A percentile compares a stretch with the other conserved stretches of the same genome.
Evolutionary conservation across 345 rosid species (phyloP).

Genomic region (Luvunga scandens): DNA sequence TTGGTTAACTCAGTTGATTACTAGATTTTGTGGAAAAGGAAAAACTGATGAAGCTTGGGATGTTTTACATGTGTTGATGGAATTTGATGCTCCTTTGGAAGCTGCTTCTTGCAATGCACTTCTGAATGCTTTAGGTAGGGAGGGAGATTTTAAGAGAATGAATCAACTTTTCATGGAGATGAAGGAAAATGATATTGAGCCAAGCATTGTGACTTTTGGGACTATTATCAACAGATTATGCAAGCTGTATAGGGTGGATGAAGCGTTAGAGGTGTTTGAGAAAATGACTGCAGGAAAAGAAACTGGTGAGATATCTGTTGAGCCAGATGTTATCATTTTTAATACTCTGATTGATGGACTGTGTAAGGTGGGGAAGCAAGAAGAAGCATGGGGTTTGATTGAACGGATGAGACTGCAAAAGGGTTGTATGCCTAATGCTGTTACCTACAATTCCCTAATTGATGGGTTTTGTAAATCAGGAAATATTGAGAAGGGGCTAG

Average conservation of each 20-base stretch:
- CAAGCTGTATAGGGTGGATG: conserved; percentile 58
- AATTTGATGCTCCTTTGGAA: conserved; percentile 40
- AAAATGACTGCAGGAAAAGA: conserved; percentile 35
- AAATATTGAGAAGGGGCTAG: conserved; percentile 51
- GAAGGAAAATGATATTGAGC: conserved; percentile 49
- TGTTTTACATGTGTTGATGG: conserved; percentile 41
- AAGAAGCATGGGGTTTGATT: conserved; percentile 59
- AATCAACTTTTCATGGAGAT: conserved; percentile 49
- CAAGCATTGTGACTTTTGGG: conserved; percentile 63
- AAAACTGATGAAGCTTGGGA: conserved; percentile 43
- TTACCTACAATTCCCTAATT: conserved; percentile 71
- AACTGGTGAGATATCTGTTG: conserved; percentile 34
- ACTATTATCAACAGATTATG: conserved; percentile 59
- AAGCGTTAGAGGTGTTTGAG: conserved; percentile 57
- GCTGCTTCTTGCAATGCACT: conserved; percentile 60
- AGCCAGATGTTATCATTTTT: conserved; percentile 62
- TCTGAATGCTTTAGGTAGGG: conserved; percentile 53
- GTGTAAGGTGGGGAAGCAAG: conserved; percentile 74
- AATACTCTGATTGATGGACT: conserved; percentile 74
- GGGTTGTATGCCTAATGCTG: conserved; percentile 41
- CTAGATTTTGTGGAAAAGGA: conserved; percentile 42
- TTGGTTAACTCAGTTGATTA: conserved; percentile 45
- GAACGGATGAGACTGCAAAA: conserved; percentile 47
- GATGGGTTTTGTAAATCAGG: conserved; percentile 70
- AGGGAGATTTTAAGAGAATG: conserved; percentile 46